Conservation (phyloP, 176 grass and related monocot species). For the Ampelocalamus luodianensis region DNA sequence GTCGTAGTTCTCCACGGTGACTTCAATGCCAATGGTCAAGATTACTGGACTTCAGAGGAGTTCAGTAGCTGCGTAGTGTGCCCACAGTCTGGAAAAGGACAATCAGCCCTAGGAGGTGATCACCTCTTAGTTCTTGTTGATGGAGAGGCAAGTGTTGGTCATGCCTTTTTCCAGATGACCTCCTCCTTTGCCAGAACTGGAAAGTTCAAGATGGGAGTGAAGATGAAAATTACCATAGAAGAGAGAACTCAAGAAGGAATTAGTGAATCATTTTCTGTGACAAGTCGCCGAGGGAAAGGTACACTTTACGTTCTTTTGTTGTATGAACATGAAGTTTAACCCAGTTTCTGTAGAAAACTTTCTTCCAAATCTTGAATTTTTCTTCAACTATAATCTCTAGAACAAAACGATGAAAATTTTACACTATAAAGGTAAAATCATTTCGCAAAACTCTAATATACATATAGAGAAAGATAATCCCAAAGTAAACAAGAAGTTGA, state of each 20-base stretch:
- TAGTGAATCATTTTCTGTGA: background rate
- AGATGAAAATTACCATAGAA: background rate
- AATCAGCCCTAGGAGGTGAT: conserved; percentile 5
- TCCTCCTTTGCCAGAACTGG: background rate
- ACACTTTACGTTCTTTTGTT: no score
- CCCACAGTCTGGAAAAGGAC: background rate
- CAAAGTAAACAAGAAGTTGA: no score
- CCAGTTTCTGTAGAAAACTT: no score
- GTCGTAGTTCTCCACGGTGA: background rate
- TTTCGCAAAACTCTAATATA: no score
- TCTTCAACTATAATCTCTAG: no score
- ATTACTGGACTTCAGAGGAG: conserved; percentile 6
- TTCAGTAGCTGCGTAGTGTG: background rate
- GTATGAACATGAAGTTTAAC: no score
- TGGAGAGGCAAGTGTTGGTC: background rate
- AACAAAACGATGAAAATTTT: no score
- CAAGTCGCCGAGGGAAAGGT: no score
- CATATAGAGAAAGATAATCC: no score
- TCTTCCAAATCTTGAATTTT: no score
- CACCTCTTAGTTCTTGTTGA: background rate
- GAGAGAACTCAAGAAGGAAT: background rate
- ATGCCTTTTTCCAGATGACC: background rate
- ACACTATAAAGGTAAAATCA: no score
- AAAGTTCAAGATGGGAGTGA: conserved; percentile 13
- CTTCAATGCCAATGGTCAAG: background rate